Conservation (phyloP, 2,329 filamentous ascomycete genomes). For the Phaeosphaeria sp. region DNA sequence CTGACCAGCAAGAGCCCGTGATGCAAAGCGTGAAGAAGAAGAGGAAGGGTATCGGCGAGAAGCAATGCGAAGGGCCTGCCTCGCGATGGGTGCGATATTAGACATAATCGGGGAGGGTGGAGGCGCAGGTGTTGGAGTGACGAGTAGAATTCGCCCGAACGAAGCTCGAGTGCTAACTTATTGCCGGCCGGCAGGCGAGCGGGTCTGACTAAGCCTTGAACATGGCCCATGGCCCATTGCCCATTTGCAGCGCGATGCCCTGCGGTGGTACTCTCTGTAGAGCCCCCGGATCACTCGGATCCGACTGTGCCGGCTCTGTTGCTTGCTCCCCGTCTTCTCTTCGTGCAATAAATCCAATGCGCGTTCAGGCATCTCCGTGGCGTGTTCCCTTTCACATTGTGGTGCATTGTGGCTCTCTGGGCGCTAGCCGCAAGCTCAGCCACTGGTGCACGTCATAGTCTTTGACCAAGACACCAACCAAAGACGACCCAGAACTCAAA, state of each 20-base stretch:
- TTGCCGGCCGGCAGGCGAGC: neutral
- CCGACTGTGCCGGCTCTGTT: too few species aligned
- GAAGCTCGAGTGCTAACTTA: neutral
- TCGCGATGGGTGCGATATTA: conserved; percentile 67
- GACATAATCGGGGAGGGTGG: conserved; percentile 48
- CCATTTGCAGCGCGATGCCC: neutral
- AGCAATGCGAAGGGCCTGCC: conserved; percentile 72
- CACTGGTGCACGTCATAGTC: conserved; percentile 37
- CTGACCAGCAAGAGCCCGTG: conserved; percentile 45
- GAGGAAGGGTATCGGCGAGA: conserved; percentile 56
- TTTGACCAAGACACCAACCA: conserved; percentile 15
- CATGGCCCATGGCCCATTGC: neutral
- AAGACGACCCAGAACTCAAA: conserved; percentile 1
- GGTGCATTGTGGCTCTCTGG: neutral
- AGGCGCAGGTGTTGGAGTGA: conserved; percentile 11
- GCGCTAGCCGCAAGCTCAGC: conserved; percentile 13
- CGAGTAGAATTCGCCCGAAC: conserved; percentile 4
- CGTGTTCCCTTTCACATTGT: neutral
- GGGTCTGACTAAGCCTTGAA: neutral
- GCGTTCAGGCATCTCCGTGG: neutral
- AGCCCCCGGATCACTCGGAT: neutral
- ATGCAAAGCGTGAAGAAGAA: conserved; percentile 48
- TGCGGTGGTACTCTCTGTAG: too few species aligned
- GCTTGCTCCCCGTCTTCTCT: too few species aligned
- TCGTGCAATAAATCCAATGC: too few species aligned